Conservation (phyloP, 2,329 filamentous ascomycete species). For the Xylaria sp. region DNA sequence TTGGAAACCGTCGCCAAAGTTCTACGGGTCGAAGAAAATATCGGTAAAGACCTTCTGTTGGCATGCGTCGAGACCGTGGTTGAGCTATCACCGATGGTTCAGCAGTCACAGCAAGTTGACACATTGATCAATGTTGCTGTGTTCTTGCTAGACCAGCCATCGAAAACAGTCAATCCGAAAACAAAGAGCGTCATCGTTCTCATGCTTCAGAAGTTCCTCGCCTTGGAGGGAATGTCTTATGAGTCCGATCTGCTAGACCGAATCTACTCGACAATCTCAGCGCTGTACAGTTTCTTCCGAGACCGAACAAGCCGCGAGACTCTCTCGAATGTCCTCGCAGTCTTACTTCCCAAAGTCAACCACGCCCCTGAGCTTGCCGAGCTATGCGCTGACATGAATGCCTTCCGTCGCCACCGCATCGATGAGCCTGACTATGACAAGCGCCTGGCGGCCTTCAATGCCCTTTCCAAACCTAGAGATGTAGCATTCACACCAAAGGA, state of each 20-base stretch:
- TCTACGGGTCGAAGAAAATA: conserved; percentile 50
- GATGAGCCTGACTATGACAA: conserved; percentile 86
- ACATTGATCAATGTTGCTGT: conserved; percentile 74
- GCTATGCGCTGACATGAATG: conserved; percentile 75
- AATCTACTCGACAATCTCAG: conserved; percentile 69
- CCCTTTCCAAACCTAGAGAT: conserved; percentile 61
- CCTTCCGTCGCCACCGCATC: conserved; percentile 64
- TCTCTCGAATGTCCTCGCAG: conserved; percentile 65
- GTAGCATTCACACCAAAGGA: conserved; percentile 59
- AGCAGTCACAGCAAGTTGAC: conserved; percentile 62
- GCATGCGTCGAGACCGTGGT: conserved; percentile 74
- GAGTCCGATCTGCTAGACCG: conserved; percentile 54
- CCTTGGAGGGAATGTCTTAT: conserved; percentile 53
- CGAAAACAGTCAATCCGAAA: conserved; percentile 72
- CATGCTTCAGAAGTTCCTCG: conserved; percentile 76
- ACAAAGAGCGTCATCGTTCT: conserved; percentile 76
- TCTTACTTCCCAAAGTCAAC: conserved; percentile 61
- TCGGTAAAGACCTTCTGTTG: conserved; percentile 70
- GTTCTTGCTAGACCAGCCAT: conserved; percentile 79
- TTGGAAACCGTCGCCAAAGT: conserved; percentile 63
- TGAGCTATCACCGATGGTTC: conserved; percentile 65
- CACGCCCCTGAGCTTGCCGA: conserved; percentile 58
- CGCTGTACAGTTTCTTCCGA: conserved; percentile 85
- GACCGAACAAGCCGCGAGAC: conserved; percentile 71
- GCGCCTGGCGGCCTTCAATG: conserved; percentile 69